Percentiles rank a stretch among this genome's conserved stretches.
Evolutionary conservation across 2,329 filamentous ascomycete species (phyloP).

Genomic region (Coniochaeta sp.): DNA sequence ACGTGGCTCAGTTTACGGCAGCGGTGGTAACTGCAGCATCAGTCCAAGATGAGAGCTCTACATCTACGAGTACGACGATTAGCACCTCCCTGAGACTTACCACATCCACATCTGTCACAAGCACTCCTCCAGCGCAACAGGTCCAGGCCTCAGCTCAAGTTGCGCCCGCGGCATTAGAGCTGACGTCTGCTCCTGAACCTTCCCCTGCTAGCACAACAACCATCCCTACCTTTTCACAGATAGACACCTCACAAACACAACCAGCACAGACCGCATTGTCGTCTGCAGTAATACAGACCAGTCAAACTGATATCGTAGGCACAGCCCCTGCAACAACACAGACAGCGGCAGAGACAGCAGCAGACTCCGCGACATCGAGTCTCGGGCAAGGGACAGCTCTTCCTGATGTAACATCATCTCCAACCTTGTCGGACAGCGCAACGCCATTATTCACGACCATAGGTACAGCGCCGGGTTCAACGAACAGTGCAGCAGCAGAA

Average conservation of each 20-base stretch:
- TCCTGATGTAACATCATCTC: conserved; percentile 5
- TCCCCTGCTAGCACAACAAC: background rate
- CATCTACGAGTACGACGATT: conserved; percentile 28
- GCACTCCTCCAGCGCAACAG: conserved; percentile 2
- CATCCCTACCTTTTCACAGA: background rate
- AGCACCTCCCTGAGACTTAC: conserved; percentile 16
- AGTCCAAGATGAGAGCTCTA: conserved; percentile 8
- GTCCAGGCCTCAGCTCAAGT: background rate
- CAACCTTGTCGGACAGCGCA: conserved; percentile 6
- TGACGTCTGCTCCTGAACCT: background rate
- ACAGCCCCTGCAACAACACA: conserved; percentile 15
- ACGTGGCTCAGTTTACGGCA: conserved; percentile 3
- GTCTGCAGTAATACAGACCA: conserved; percentile 19
- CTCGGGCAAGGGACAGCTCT: conserved; percentile 5
- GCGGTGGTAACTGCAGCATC: background rate
- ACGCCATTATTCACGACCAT: conserved; percentile 12
- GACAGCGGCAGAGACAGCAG: conserved; percentile 7
- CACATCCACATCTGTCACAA: conserved; percentile 9
- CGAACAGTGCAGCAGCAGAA: conserved; percentile 7
- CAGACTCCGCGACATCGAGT: conserved; percentile 2
- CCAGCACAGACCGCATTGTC: conserved; percentile 8
- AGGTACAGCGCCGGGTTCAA: conserved; percentile 9
- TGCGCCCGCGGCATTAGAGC: background rate
- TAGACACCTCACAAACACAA: background rate
- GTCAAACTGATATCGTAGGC: conserved; percentile 27